phyloP scores from a whole-genome alignment of 1,284 basidiomycete genomes.

The Ganoderma boninense region DNA sequence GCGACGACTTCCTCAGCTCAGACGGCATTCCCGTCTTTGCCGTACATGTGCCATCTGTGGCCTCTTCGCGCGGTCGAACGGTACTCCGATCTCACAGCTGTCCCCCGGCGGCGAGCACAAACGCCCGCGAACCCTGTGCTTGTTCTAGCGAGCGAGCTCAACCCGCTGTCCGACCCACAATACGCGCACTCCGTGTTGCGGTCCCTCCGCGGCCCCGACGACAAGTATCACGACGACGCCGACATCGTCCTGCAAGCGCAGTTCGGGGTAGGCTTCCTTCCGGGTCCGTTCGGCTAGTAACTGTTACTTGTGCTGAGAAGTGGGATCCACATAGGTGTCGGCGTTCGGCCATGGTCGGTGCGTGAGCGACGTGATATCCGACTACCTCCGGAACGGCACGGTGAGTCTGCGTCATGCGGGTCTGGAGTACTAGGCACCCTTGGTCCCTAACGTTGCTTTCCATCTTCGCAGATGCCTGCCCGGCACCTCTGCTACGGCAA shows the following conservation, averaged over 20 bases:
- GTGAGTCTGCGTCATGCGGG: neutral
- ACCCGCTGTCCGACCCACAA: neutral
- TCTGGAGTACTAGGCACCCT: neutral
- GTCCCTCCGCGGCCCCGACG: neutral
- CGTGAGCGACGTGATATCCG: neutral
- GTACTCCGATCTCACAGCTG: constrained; percentile 22
- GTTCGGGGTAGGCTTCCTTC: neutral
- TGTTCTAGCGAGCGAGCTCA: neutral
- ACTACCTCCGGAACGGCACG: constrained; percentile 1
- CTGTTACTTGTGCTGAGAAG: neutral
- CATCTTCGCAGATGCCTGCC: neutral
- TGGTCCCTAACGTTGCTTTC: neutral
- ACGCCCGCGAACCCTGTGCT: neutral
- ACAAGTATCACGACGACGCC: neutral
- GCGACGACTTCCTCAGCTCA: constrained; percentile 3
- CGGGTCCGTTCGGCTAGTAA: neutral
- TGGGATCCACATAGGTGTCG: neutral
- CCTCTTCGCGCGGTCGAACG: constrained; percentile 22
- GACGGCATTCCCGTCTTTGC: constrained; percentile 8
- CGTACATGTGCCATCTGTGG: constrained; percentile 21
- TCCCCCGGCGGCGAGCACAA: neutral
- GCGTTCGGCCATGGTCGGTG: neutral
- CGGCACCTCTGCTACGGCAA: neutral
- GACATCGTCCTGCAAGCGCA: neutral
- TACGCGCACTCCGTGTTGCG: neutral